phyloP scores from a whole-genome alignment of 306 rosid genomes.

The Gynostemma pentaphyllum region DNA sequence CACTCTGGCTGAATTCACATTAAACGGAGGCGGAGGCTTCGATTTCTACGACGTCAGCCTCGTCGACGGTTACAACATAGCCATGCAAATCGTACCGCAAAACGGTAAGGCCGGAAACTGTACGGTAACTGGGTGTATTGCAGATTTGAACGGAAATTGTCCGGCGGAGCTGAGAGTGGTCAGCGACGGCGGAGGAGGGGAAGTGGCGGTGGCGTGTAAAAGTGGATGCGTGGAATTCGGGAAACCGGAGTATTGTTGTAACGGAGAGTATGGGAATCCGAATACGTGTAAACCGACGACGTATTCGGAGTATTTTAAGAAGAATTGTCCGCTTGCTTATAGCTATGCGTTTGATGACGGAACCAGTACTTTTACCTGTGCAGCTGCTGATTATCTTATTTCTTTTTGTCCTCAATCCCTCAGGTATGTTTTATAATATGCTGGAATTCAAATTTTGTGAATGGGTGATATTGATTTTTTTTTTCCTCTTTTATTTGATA shows the following conservation, averaged over 20 bases:
- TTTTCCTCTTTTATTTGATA: no score
- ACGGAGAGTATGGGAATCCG: not conserved
- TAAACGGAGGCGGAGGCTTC: slow-evolving; percentile 54
- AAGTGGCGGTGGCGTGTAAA: not conserved
- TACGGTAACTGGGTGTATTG: slow-evolving; percentile 51
- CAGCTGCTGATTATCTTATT: not conserved
- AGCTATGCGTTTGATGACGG: slow-evolving; percentile 9
- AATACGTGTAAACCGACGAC: not conserved
- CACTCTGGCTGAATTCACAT: slow-evolving; percentile 59
- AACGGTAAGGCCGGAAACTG: slow-evolving; percentile 52
- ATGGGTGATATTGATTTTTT: no score
- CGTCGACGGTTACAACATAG: slow-evolving; percentile 82
- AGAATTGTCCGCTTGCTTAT: not conserved
- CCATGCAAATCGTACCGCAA: slow-evolving; percentile 42
- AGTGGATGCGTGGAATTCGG: slow-evolving; percentile 9
- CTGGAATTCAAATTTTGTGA: no score
- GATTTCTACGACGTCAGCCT: slow-evolving; percentile 91
- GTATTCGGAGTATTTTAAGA: not conserved
- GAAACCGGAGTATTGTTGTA: slow-evolving; percentile 7
- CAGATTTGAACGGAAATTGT: slow-evolving; percentile 51
- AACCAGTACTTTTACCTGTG: slow-evolving; percentile 8
- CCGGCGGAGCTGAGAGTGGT: slow-evolving; percentile 44
- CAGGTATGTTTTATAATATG: no score
- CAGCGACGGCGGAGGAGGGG: not conserved
- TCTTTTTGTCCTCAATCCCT: not conserved